phyloP scores from a whole-genome alignment of 225 moss, liverwort and hornwort species.

The Pleurozium schreberi region DNA sequence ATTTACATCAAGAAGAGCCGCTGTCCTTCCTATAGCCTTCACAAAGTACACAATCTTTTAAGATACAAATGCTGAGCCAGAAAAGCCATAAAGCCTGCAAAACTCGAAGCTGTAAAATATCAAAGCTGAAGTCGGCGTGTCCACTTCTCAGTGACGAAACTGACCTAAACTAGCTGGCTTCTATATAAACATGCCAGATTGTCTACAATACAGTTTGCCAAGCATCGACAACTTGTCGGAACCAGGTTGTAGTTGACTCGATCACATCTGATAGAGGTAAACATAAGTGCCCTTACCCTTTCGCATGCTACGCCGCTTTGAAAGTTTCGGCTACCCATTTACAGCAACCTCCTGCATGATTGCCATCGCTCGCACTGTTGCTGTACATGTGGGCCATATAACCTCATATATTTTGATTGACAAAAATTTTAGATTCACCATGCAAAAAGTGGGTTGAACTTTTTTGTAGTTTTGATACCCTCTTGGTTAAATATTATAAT shows the following conservation, averaged over 20 bases:
- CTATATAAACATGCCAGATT: slow-evolving; percentile 56
- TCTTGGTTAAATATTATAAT: too few relatives aligned
- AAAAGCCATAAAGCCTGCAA: slow-evolving; percentile 30
- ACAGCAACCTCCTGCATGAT: slow-evolving; percentile 55
- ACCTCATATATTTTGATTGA: too few relatives aligned
- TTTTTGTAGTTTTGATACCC: too few relatives aligned
- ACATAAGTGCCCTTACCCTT: neutral
- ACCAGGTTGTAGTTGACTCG: slow-evolving; percentile 18
- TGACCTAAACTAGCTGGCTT: slow-evolving; percentile 32
- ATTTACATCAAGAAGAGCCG: slow-evolving; percentile 39
- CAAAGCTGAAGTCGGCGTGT: slow-evolving; percentile 30
- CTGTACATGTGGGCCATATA: too few relatives aligned
- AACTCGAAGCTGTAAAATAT: slow-evolving; percentile 41
- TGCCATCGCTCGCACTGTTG: slow-evolving; percentile 52
- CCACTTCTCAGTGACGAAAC: slow-evolving; percentile 13
- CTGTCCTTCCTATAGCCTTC: slow-evolving; percentile 42
- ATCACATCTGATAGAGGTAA: slow-evolving; percentile 8
- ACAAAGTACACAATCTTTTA: slow-evolving; percentile 28
- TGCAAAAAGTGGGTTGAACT: too few relatives aligned
- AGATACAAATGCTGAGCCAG: slow-evolving; percentile 47
- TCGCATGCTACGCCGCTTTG: slow-evolving; percentile 4
- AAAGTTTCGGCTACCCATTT: slow-evolving; percentile 29
- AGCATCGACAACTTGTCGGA: slow-evolving; percentile 19
- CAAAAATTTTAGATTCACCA: too few relatives aligned
- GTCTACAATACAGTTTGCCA: slow-evolving; percentile 48